A percentile compares a stretch with the other conserved stretches of the same genome.
phyloP scores from a whole-genome alignment of 768 basidiomycete species.

The Erythrobasidium yunnanense region DNA sequence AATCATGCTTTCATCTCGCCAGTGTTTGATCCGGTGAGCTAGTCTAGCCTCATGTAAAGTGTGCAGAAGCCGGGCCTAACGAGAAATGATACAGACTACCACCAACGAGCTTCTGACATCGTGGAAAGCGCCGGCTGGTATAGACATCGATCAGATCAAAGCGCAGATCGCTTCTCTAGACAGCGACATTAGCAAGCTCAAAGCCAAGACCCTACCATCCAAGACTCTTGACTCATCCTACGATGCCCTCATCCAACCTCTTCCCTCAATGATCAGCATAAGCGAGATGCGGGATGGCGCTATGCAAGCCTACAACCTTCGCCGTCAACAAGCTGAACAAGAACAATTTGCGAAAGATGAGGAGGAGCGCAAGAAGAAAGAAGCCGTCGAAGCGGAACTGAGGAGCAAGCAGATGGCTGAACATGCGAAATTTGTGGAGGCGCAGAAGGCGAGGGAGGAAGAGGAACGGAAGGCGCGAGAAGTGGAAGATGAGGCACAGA shows the following conservation, averaged over 20 bases:
- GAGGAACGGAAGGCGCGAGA: neutral
- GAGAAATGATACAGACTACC: neutral
- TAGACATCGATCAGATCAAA: conserved; percentile 5
- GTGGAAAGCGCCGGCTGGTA: neutral
- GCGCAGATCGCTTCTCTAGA: conserved; percentile 5
- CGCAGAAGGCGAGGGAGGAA: conserved; percentile 3
- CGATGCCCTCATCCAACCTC: neutral
- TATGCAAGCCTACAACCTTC: conserved; percentile 18
- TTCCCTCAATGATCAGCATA: neutral
- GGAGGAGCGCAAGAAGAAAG: conserved; percentile 10
- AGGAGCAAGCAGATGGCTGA: too few relatives aligned
- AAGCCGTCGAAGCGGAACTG: neutral
- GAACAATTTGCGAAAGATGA: conserved; percentile 19
- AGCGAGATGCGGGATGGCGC: conserved; percentile 17
- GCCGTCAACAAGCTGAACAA: neutral
- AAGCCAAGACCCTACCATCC: too few relatives aligned
- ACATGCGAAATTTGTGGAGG: neutral
- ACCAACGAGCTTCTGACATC: neutral
- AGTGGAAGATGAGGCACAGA: neutral
- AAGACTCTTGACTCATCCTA: neutral
- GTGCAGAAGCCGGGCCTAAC: too few relatives aligned
- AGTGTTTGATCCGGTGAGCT: neutral
- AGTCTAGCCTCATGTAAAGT: neutral
- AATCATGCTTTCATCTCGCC: conserved; percentile 20
- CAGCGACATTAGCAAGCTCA: neutral